Evolutionary conservation across 1,284 basidiomycete genomes (phyloP).

Genomic region (Austroboletus novae-zelandiae): DNA sequence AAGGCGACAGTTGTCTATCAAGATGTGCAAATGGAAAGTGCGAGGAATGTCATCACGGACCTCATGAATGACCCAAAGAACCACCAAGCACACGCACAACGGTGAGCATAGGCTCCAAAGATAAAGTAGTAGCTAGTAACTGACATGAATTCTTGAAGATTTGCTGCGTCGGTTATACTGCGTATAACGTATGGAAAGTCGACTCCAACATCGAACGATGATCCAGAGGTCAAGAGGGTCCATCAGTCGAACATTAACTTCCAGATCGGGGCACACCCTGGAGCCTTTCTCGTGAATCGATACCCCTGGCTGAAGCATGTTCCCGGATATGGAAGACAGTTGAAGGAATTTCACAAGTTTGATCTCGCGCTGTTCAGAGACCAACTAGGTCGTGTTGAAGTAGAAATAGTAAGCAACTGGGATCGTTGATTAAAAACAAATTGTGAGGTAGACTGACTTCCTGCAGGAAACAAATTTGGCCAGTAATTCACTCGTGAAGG

Average conservation of each 20-base stretch:
- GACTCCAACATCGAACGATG: conserved; percentile 46
- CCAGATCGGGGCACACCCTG: conserved; percentile 50
- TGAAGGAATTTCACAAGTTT: conserved; percentile 46
- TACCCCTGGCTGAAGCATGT: conserved; percentile 52
- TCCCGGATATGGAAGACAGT: conserved; percentile 10
- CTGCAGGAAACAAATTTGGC: conserved; percentile 33
- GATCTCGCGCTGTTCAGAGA: conserved; percentile 54
- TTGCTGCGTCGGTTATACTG: conserved; percentile 62
- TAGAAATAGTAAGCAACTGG: conserved; percentile 39
- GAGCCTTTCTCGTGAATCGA: conserved; percentile 56
- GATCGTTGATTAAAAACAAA: neutral
- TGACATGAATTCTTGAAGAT: conserved; percentile 36
- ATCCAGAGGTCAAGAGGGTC: conserved; percentile 55
- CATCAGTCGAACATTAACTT: conserved; percentile 48
- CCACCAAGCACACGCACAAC: conserved; percentile 34
- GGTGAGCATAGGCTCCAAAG: conserved; percentile 17
- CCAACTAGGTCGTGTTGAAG: conserved; percentile 45
- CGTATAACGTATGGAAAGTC: conserved; percentile 63
- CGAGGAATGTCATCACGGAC: conserved; percentile 38
- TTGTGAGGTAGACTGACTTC: neutral
- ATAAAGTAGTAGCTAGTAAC: no score
- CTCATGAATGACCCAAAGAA: conserved; percentile 36
- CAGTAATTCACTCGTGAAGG: conserved; percentile 51
- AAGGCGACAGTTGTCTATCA: conserved; percentile 33
- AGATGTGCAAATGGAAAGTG: conserved; percentile 35